phyloP scores from a whole-genome alignment of 768 basidiomycete genomes.

The Suillus fuscotomentosus region DNA sequence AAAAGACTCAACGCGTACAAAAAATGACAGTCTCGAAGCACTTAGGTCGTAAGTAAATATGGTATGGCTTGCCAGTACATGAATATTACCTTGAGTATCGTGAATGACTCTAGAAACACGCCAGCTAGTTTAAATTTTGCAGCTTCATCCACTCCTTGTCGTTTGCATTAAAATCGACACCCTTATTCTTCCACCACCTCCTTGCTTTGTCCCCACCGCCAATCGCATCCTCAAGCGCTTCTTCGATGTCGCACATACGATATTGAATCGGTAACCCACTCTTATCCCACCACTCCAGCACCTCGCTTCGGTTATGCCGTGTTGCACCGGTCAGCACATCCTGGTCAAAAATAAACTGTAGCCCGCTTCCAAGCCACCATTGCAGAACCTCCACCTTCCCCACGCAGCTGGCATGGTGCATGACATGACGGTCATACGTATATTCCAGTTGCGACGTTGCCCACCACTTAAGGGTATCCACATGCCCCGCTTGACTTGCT shows the following conservation, averaged over 20 bases:
- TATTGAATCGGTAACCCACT: conserved; percentile 80
- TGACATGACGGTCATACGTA: conserved; percentile 74
- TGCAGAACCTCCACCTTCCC: conserved; percentile 78
- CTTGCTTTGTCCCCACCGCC: conserved; percentile 75
- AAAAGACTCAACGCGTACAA: background rate
- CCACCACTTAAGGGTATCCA: conserved; percentile 84
- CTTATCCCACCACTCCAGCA: conserved; percentile 87
- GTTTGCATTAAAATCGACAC: conserved; percentile 80
- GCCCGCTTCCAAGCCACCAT: conserved; percentile 81
- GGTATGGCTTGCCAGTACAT: background rate
- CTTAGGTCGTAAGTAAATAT: background rate
- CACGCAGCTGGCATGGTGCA: conserved; percentile 76
- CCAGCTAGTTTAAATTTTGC: conserved; percentile 62
- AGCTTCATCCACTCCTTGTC: conserved; percentile 89
- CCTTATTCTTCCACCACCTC: conserved; percentile 79
- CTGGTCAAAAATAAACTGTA: conserved; percentile 77
- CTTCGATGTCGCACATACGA: conserved; percentile 89
- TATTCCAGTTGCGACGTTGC: conserved; percentile 71
- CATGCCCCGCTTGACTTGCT: conserved; percentile 77
- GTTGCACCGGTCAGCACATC: conserved; percentile 81
- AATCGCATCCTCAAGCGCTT: conserved; percentile 85
- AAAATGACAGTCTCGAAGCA: background rate
- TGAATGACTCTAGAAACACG: background rate
- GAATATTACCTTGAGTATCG: conserved; percentile 1
- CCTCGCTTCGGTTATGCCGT: conserved; percentile 75